A percentile compares a stretch with the other conserved stretches of the same genome.
Conservation (phyloP, 2,329 filamentous ascomycete genomes). For the Alternaria viburni region DNA sequence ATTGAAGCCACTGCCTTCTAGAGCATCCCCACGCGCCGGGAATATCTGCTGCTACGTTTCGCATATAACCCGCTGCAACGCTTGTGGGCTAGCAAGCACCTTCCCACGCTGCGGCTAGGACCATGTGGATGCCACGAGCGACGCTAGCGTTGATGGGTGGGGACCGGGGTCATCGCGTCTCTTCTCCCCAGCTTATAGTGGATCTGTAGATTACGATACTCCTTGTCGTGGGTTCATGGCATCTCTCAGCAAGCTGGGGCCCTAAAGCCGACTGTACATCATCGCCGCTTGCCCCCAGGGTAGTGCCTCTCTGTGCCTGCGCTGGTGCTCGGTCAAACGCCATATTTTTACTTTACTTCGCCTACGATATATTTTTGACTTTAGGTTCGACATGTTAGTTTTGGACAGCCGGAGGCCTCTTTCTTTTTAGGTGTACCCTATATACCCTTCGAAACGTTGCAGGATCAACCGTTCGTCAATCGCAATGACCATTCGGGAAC, state of each 20-base stretch:
- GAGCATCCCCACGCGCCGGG: neutral
- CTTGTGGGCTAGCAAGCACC: neutral
- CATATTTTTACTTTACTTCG: conserved; percentile 3
- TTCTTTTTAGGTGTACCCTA: conserved; percentile 19
- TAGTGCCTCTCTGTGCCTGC: conserved; percentile 6
- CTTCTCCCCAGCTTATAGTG: conserved; percentile 17
- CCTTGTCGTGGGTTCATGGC: conserved; percentile 9
- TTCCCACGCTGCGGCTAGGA: conserved; percentile 2
- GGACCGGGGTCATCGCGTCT: conserved; percentile 4
- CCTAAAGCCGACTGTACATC: conserved; percentile 28
- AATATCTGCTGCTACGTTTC: neutral
- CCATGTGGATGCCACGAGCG: conserved; percentile 6
- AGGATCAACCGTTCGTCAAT: neutral
- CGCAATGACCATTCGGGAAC: conserved; percentile 28
- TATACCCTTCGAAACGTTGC: neutral
- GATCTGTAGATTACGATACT: conserved; percentile 14
- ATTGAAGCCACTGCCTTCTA: neutral
- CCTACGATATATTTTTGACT: neutral
- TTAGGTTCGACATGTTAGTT: conserved; percentile 27
- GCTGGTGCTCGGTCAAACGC: conserved; percentile 4
- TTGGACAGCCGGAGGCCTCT: conserved; percentile 8
- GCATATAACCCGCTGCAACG: conserved; percentile 3
- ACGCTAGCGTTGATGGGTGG: conserved; percentile 13
- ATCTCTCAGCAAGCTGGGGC: conserved; percentile 15
- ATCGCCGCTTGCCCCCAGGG: conserved; percentile 20